Conservation (phyloP, 805 yeast species). For the Millerozyma acaciae region DNA sequence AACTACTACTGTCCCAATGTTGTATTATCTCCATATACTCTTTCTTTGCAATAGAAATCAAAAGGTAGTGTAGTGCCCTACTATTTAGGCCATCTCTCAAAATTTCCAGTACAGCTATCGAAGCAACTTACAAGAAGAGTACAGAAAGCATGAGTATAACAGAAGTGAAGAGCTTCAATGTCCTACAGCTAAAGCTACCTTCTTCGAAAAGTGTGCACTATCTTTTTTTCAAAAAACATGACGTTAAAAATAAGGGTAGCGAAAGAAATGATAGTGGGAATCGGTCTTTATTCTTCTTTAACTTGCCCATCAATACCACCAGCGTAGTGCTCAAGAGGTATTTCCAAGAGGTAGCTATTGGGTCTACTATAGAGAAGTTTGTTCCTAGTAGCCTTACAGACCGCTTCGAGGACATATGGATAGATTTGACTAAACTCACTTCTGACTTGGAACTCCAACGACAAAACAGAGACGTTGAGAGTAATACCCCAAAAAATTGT, state of each 20-base stretch:
- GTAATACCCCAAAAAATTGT: constrained; percentile 66
- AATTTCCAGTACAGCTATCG: no score
- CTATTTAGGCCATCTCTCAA: no score
- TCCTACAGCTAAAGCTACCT: constrained; percentile 46
- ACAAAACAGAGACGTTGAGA: constrained; percentile 15
- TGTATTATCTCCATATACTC: no score
- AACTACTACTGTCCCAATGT: no score
- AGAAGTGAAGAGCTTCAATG: constrained; percentile 57
- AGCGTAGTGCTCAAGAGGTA: constrained; percentile 50
- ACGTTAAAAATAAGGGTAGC: constrained; percentile 29
- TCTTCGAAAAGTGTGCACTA: constrained; percentile 46
- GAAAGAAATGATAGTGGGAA: constrained; percentile 35
- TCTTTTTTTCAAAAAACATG: constrained; percentile 64
- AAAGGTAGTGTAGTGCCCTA: not conserved
- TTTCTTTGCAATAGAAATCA: not conserved
- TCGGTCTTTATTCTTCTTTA: constrained; percentile 68
- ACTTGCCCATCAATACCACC: constrained; percentile 65
- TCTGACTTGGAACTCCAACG: constrained; percentile 46
- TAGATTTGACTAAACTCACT: constrained; percentile 57
- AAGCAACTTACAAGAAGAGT: no score
- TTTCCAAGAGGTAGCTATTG: constrained; percentile 57
- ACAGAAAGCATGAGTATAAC: no score
- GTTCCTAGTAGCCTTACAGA: constrained; percentile 34
- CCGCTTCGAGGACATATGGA: constrained; percentile 42
- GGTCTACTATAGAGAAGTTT: constrained; percentile 56